Evolutionary conservation across 345 rosid species (phyloP).

Genomic region (Eucalyptus albens): DNA sequence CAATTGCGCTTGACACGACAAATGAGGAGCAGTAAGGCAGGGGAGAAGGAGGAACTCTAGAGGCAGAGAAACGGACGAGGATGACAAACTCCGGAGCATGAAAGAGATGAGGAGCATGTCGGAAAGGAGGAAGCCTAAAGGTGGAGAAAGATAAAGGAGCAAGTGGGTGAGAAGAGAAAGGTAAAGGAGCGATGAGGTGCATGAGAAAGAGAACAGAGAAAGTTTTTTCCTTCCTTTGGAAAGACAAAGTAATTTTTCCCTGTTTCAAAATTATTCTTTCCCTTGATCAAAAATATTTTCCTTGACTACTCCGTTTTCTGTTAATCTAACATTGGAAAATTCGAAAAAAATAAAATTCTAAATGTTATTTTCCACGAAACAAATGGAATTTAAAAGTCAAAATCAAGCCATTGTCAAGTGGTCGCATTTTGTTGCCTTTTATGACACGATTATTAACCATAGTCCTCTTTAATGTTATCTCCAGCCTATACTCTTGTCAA

Average conservation of each 20-base stretch:
- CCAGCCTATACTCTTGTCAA: background rate
- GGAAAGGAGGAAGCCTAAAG: background rate
- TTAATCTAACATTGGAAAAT: too few species aligned
- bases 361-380: too few species aligned
- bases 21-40: background rate
- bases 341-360: too few species aligned
- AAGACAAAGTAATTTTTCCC: background rate
- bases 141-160: background rate
- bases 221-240: background rate
- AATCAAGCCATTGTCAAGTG: background rate
- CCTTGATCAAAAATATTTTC: background rate
- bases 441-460: background rate
- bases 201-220: background rate
- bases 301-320: background rate
- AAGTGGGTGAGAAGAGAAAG: background rate
- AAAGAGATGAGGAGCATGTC: background rate
- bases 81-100: background rate
- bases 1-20: background rate
- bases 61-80: background rate
- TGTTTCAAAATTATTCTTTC: too few species aligned
- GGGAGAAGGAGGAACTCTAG: background rate
- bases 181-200: too few species aligned
- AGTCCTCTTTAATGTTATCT: background rate
- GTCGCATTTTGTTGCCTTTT: background rate
- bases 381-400: too few species aligned